Conservation (phyloP, 257 asterid genomes). For the Euphrasia confusa region DNA sequence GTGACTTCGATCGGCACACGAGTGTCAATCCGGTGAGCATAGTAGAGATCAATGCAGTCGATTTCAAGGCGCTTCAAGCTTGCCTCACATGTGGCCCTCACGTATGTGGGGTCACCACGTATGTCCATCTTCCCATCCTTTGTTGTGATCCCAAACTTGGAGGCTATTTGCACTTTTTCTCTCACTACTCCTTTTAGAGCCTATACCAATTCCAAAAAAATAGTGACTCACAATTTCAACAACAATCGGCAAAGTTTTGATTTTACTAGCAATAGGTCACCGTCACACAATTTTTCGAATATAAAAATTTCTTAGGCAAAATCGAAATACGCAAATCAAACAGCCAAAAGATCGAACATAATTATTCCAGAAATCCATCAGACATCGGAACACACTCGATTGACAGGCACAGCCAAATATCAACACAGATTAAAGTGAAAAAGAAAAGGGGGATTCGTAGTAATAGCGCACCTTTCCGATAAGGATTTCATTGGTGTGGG, state of each 20-base stretch:
- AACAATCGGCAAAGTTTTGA: neutral
- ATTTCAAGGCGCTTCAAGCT: constrained; percentile 9
- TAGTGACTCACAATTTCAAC: neutral
- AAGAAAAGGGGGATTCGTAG: neutral
- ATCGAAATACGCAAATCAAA: too few species aligned
- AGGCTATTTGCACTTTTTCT: constrained; percentile 42
- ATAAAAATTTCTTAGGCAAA: too few species aligned
- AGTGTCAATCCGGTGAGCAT: constrained; percentile 5
- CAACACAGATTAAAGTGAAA: neutral
- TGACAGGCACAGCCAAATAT: neutral
- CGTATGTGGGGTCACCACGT: constrained; percentile 40
- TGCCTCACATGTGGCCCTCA: constrained; percentile 23
- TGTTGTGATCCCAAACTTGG: constrained; percentile 33
- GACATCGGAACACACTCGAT: neutral
- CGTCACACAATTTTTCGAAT: too few species aligned
- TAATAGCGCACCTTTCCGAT: constrained; percentile 19
- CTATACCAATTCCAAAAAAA: constrained; percentile 16
- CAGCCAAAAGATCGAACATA: too few species aligned
- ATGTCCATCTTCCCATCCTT: constrained; percentile 27
- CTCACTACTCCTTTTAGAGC: constrained; percentile 38
- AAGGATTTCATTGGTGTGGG: constrained; percentile 20
- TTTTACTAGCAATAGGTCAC: too few species aligned
- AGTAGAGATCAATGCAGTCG: constrained; percentile 1
- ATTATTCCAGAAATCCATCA: neutral
- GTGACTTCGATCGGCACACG: constrained; percentile 1